Evolutionary conservation across 148 eudicot genomes (phyloP), one percentile per base, ranked within the genome.

Genomic region (Fagopyrum homotropicum): DNA sequence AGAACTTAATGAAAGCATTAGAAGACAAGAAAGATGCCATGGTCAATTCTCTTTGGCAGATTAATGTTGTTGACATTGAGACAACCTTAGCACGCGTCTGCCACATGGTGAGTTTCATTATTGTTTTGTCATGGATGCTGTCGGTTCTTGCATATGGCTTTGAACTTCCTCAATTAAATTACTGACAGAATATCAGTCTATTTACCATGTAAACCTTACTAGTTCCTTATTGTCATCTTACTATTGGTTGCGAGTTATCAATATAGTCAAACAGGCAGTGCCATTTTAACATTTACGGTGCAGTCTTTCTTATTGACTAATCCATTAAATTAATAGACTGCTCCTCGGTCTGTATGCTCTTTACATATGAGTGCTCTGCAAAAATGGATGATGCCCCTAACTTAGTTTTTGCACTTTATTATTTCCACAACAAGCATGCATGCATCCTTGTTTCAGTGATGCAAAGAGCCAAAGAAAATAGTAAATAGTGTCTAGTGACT

Each of bases 41-140:
- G 90, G 72, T 93, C 81, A 76, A 87, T 75, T 91, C 95, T 69
- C 97, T 93, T 77, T 93, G 98, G 98, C 91, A 89, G 82, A 87
- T 93, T 59, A 93, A 91, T 77, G 98, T 93, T 74, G 91, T 88
- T 22, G 98, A 93, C 79, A 93, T 93, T 46, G 98, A 93, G 86
- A 82, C 86, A 47, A 93, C 97, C 44, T 80, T 93, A 75, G 83
- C 88, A 70, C 97, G 84, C 40, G 98, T 93, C 51, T 91, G 98
- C 85, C 95, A 89, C 84, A 80, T 88, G 45, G 98, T 93, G 76
- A 84, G 95, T 85, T 74, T 70, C 73, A 8, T 61, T 16, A 30
- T 3, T 1, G 40, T 35, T 35, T 35, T 35, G 40, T 35, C 40
- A 2, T 35, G 52, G 51, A n/a, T 45, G 54, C 22, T 69, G n/a